Evolutionary conservation across 1,139 yeast species (phyloP), one percentile per base, ranked within the genome.

Genomic region (Kodamaea sp.): DNA sequence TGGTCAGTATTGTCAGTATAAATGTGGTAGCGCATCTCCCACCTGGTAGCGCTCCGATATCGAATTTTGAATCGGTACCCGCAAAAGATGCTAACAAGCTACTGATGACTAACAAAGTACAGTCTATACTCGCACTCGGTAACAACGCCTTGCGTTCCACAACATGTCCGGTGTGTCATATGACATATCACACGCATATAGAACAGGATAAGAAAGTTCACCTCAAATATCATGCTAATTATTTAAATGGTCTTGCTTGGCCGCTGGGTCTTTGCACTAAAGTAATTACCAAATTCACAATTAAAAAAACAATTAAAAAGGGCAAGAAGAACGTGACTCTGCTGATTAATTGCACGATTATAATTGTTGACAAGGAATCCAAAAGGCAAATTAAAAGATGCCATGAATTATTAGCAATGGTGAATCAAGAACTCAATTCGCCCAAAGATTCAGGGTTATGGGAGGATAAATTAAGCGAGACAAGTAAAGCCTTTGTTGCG

Each of bases 401-500:
- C 2, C 56, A 53, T 8, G 51, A 58, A 36, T 42, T 67, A 5
- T 53, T 82, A 22, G 55, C 58, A 3, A 61, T 81, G 57, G 84
- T 76, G n/a, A 81, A 82, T 52, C 62, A 60, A 8, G 84, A 78
- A 44, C 64, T 82, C 35, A 73, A 73, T 49, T 87, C 89, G 0
- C 78, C 83, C 0, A 58, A 53, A 8, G 86, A 75, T 41, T 68
- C 74, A 8, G 60, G 63, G 2, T 55, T 57, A 26, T 80, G 87
- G 87, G 55, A 59, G 34, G 46, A 54, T 22, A 45, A 49, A 9
- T 24, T 20, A 1, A 33, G 29, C 3, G 52, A 38, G 9, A 34
- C 22, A 8, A 76, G 78, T 8, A 70, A 66, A 39, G 79, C 78
- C 1, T 80, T 71, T 49, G 57, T 81, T 7, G 65, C 67, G 26